These are phyloP conservation scores for Pichia kluyveri DNA, from an alignment of 805 yeast genomes.

Conservation along the genomic window DNA sequence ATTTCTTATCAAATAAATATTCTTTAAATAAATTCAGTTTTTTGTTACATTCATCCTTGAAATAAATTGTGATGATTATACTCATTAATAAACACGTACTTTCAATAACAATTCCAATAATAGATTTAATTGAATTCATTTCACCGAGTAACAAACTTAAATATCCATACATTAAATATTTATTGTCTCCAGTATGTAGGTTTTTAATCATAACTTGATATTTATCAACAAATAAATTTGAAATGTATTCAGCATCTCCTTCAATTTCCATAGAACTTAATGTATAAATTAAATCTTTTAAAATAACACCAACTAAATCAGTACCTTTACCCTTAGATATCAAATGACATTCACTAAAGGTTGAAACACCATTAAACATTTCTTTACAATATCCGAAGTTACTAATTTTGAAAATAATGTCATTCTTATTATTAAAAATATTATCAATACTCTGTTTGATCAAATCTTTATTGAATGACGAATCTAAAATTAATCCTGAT, in stretches of 20 bases:
- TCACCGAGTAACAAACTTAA: slow-evolving; percentile 2
- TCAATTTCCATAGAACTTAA: slow-evolving; percentile 20
- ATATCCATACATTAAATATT: not conserved
- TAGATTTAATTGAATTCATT: not conserved
- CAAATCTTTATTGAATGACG: slow-evolving; percentile 30
- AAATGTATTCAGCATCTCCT: slow-evolving; percentile 30
- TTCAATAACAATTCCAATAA: slow-evolving; percentile 1
- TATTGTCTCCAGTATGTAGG: not conserved
- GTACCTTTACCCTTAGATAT: slow-evolving; percentile 3
- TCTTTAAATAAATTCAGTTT: not conserved
- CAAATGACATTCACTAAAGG: slow-evolving; percentile 5
- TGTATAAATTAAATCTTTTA: slow-evolving; percentile 43
- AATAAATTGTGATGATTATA: not conserved
- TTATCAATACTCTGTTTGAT: slow-evolving; percentile 17
- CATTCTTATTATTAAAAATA: slow-evolving; percentile 32
- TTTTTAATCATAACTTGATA: slow-evolving; percentile 17
- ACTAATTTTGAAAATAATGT: slow-evolving; percentile 35
- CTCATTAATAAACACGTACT: not conserved
- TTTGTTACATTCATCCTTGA: slow-evolving; percentile 3
- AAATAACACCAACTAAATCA: slow-evolving; percentile 37
- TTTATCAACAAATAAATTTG: slow-evolving; percentile 32
- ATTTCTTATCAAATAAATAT: not conserved
- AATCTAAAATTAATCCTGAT: slow-evolving; percentile 29
- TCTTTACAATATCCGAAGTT: slow-evolving; percentile 41
- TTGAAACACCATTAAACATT: not conserved